Evolutionary conservation across 805 yeast genomes (phyloP), one percentile per base, ranked within the genome.

Genomic region (Candida piceae): DNA sequence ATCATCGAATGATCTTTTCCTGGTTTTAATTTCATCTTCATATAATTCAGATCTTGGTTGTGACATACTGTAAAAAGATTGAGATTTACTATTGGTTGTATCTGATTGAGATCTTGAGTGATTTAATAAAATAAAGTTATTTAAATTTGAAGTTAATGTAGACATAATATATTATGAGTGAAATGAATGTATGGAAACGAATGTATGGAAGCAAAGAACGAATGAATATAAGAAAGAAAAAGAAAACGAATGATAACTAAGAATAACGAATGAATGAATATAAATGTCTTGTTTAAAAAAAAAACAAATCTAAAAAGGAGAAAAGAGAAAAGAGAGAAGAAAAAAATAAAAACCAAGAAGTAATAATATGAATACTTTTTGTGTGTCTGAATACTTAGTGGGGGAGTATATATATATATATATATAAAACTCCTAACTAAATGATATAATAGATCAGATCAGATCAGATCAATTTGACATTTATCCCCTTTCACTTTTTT

Each of bases 41-140:
- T 20, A 7, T 6, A 20, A 20, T 28, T 49, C 49, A 7, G 54
- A 45, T 40, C 54, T 51, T 19, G 56, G 57, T 25, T 42, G 46
- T 16, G 45, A 26, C 56, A 53, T 48, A 16, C 41, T 42, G 43
- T 53, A 39, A 26, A 41, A 51, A 7, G 47, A 46, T 20, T 39
- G 34, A 18, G 58, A 53, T 39, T 49, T 53, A 22, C 46, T 20
- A 32, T 53, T 50, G 16, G 59, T 54, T 4, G 61, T 49, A 38
- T 58, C 62, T 16, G 60, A 54, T 20, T 55, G 61, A 15, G 64
- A 59, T 48, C 63, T 46, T 7, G 50, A 35, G 38, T 55, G 62
- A 31, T 47, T 51, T 29, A 41, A 38, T 13, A 29, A 11, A 17
- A 38, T 31, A 16, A 36, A 27, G 22, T 31, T 40, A 37, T 29